Percentiles rank a stretch among this genome's conserved stretches.
phyloP scores from a whole-genome alignment of 1,284 basidiomycete species.

The Ustilago curta region DNA sequence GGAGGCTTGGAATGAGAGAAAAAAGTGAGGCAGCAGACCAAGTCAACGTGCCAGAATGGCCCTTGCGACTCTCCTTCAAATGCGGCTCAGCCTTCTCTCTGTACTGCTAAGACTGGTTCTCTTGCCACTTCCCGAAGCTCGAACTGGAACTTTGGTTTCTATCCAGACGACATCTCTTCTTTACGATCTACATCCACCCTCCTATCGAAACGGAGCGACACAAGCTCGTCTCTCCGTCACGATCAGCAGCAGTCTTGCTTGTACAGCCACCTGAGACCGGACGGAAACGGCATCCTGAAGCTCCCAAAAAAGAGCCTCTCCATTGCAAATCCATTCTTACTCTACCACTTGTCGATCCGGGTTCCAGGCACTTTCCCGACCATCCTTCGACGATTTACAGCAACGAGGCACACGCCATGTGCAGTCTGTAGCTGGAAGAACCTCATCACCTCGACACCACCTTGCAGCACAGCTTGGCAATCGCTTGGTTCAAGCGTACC shows the following conservation, averaged over 20 bases:
- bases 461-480: slow-evolving; percentile 2
- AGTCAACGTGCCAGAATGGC: slow-evolving; percentile 6
- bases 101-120: background rate
- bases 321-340: too few species aligned
- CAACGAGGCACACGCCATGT: background rate
- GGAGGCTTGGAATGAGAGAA: background rate
- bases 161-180: too few species aligned
- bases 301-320: too few species aligned
- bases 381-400: background rate
- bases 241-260: too few species aligned
- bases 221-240: too few species aligned
- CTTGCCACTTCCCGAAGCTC: background rate
- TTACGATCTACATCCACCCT: too few species aligned
- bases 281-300: too few species aligned
- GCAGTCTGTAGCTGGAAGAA: background rate
- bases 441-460: background rate
- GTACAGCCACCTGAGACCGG: too few species aligned
- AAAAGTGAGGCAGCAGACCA: slow-evolving; percentile 3
- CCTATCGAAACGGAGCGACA: too few species aligned
- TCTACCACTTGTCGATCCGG: too few species aligned
- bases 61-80: background rate
- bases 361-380: background rate
- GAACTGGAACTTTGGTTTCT: background rate
- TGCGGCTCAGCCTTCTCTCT: slow-evolving; percentile 2
- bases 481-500: background rate